Percentiles rank a stretch among this genome's conserved stretches.
These are phyloP conservation scores for Starmerella floris DNA, from an alignment of 805 yeast species.

Conservation along the genomic window DNA sequence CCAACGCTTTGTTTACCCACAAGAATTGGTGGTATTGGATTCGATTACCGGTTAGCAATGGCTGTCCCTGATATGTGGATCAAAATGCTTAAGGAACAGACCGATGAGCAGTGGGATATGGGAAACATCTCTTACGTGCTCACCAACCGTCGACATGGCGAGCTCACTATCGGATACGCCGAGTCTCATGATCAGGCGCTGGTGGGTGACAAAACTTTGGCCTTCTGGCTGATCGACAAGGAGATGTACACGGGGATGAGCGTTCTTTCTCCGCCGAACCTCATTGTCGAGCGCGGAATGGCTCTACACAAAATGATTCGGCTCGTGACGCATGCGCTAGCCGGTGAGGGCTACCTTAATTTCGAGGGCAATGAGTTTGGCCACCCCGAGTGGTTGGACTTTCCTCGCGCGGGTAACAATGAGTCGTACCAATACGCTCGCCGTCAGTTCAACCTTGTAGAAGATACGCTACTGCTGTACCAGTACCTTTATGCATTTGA, in stretches of 20 bases:
- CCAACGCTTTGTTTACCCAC: conserved; percentile 81
- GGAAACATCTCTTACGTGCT: conserved; percentile 66
- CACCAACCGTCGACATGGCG: conserved; percentile 77
- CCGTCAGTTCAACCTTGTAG: conserved; percentile 79
- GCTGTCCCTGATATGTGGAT: conserved; percentile 99
- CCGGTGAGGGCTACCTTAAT: conserved; percentile 92
- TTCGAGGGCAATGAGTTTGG: conserved; percentile 98
- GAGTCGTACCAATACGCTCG: conserved; percentile 89
- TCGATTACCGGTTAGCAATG: conserved; percentile 89
- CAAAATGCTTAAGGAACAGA: conserved; percentile 67
- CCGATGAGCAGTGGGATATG: conserved; percentile 87
- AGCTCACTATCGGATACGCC: conserved; percentile 79
- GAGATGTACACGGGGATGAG: conserved; percentile 97
- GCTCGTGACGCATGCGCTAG: conserved; percentile 73
- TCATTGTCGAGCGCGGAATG: conserved; percentile 75
- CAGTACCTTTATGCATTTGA: conserved; percentile 71
- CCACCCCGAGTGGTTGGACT: conserved; percentile 97
- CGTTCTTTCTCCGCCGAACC: conserved; percentile 53
- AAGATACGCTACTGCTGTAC: conserved; percentile 70
- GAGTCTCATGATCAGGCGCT: conserved; percentile 96
- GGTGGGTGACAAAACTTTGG: conserved; percentile 92
- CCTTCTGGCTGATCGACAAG: conserved; percentile 97
- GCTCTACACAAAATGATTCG: conserved; percentile 86
- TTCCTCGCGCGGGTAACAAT: conserved; percentile 79
- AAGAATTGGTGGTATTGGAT: conserved; percentile 73